Evolutionary conservation across 805 yeast genomes (phyloP).

Genomic region (Sugiyamaella lignohabitans): DNA sequence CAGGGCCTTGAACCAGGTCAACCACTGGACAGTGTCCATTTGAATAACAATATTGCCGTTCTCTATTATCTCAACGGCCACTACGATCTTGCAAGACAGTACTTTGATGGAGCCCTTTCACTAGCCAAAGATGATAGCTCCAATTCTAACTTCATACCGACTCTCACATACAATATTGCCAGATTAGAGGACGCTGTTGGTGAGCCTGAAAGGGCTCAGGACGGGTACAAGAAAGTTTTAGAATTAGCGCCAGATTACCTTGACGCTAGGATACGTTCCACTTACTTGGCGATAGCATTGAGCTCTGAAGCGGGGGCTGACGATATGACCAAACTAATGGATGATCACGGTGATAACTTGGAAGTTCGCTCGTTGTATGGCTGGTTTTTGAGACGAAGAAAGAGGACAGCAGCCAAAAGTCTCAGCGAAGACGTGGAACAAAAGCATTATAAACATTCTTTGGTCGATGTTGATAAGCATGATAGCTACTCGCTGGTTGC

Average conservation of each 20-base stretch:
- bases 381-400: slow-evolving; percentile 60
- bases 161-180: slow-evolving; percentile 68
- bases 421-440: slow-evolving; percentile 61
- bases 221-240: slow-evolving; percentile 51
- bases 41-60: slow-evolving; percentile 81
- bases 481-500: slow-evolving; percentile 87
- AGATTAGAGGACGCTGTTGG: slow-evolving; percentile 54
- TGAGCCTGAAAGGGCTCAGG: slow-evolving; percentile 33
- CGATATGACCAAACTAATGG: slow-evolving; percentile 49
- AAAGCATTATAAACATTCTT: slow-evolving; percentile 75
- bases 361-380: slow-evolving; percentile 89
- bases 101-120: slow-evolving; percentile 12
- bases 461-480: slow-evolving; percentile 70
- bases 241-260: slow-evolving; percentile 59
- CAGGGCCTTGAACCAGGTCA: slow-evolving; percentile 24
- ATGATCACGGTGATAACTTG: slow-evolving; percentile 50
- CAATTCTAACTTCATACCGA: slow-evolving; percentile 25
- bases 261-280: slow-evolving; percentile 66
- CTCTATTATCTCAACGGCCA: slow-evolving; percentile 64
- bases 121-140: not conserved
- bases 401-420: slow-evolving; percentile 31
- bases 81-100: slow-evolving; percentile 44
- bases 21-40: slow-evolving; percentile 35
- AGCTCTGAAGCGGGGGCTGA: slow-evolving; percentile 39
- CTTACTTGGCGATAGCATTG: slow-evolving; percentile 49